Percentiles rank a stretch among this genome's conserved stretches.
phyloP scores from a whole-genome alignment of 73 alveolate species.

The Paramecium bursaria region DNA sequence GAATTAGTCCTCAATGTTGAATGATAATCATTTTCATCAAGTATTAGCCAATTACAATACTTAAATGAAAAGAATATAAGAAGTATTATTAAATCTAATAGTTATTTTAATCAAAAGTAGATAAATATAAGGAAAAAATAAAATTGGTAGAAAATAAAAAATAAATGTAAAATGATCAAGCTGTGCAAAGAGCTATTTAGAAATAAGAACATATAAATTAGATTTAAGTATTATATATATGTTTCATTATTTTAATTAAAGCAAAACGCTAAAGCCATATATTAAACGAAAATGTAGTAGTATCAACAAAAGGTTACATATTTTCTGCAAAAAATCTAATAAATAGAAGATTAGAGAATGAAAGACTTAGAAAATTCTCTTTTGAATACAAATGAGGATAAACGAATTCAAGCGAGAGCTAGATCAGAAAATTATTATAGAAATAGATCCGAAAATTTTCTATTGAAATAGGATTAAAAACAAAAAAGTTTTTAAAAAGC shows the following conservation, averaged over 20 bases:
- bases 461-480: constrained; percentile 9
- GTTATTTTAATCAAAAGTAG: constrained; percentile 2
- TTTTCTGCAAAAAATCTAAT: constrained; percentile 4
- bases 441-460: constrained; percentile 10
- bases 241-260: background rate
- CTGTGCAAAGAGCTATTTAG: background rate
- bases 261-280: too few species aligned
- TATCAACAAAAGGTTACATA: constrained; percentile 8
- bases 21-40: background rate
- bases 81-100: background rate
- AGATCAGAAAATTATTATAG: constrained; percentile 40
- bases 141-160: background rate
- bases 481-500: constrained; percentile 5
- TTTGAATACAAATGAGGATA: background rate
- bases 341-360: constrained; percentile 28
- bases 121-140: constrained; percentile 25
- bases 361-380: background rate
- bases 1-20: background rate
- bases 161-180: background rate
- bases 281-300: background rate
- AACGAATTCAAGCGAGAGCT: constrained; percentile 30
- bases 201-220: background rate
- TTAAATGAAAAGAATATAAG: constrained; percentile 48
- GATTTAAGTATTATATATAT: too few species aligned
- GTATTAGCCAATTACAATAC: constrained; percentile 9